Evolutionary conservation across 2,329 filamentous ascomycete genomes (phyloP).

Genomic region (Monosporascus sp.): DNA sequence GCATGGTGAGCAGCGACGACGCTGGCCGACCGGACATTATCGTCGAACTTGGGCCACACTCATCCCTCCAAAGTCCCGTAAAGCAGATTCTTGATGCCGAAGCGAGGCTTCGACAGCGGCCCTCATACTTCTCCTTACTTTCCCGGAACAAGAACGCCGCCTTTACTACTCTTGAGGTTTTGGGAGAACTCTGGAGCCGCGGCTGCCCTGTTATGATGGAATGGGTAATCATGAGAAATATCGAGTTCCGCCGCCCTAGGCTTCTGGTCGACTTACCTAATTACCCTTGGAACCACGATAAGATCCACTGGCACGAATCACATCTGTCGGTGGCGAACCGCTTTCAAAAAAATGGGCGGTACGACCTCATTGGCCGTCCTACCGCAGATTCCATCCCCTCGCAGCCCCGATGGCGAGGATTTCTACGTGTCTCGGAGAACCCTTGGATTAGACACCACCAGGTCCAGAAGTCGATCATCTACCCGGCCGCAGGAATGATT

Average conservation of each 20-base stretch:
- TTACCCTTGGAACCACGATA: slow-evolving; percentile 51
- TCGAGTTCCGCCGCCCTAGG: slow-evolving; percentile 8
- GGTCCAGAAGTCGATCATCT: slow-evolving; percentile 44
- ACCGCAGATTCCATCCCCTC: slow-evolving; percentile 39
- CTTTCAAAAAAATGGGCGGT: slow-evolving; percentile 38
- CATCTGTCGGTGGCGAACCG: slow-evolving; percentile 39
- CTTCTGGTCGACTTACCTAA: slow-evolving; percentile 41
- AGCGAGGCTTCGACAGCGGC: slow-evolving; percentile 6
- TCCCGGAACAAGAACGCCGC: slow-evolving; percentile 10
- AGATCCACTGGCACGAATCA: slow-evolving; percentile 49
- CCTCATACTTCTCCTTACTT: slow-evolving; percentile 14
- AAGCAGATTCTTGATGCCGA: slow-evolving; percentile 18
- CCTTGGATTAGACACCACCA: slow-evolving; percentile 50
- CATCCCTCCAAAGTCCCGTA: slow-evolving; percentile 18
- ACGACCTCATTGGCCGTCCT: slow-evolving; percentile 46
- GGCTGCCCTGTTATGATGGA: slow-evolving; percentile 13
- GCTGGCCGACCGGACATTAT: slow-evolving; percentile 11
- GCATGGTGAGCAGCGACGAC: slow-evolving; percentile 6
- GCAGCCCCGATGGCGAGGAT: slow-evolving; percentile 45
- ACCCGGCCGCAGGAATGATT: slow-evolving; percentile 46
- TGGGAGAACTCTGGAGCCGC: slow-evolving; percentile 15
- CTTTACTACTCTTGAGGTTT: slow-evolving; percentile 10
- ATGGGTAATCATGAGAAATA: slow-evolving; percentile 16
- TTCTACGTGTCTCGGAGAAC: slow-evolving; percentile 42
- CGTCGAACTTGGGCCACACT: slow-evolving; percentile 20